Conservation (phyloP, 306 rosid species). For the Fagus crenata region DNA sequence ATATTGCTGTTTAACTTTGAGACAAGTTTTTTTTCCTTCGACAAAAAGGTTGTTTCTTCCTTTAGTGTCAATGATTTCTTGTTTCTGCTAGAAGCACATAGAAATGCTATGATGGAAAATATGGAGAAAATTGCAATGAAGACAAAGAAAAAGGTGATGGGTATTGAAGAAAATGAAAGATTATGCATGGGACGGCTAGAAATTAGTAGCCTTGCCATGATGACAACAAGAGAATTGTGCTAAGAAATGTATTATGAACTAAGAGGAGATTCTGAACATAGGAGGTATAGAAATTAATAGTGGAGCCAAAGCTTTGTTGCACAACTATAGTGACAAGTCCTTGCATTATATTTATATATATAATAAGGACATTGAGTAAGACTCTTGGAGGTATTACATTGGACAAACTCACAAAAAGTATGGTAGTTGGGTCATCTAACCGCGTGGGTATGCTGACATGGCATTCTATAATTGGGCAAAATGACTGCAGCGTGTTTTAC, state of each 20-base stretch:
- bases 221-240: not conserved
- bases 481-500: not conserved
- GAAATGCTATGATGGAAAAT: conserved; percentile 31
- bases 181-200: conserved; percentile 9
- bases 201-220: conserved; percentile 42
- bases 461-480: not conserved
- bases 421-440: not conserved
- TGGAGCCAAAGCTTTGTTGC: conserved; percentile 10
- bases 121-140: conserved; percentile 17
- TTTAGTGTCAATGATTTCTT: conserved; percentile 30
- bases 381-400: too few relatives aligned
- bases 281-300: not conserved
- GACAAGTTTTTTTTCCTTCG: conserved; percentile 29
- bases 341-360: not conserved
- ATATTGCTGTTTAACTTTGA: conserved; percentile 42
- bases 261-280: not conserved
- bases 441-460: not conserved
- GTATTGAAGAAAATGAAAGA: conserved; percentile 24
- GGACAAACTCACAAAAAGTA: not conserved
- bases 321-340: not conserved
- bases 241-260: not conserved
- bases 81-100: conserved; percentile 39
- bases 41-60: not conserved
- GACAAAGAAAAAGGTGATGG: conserved; percentile 24
- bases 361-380: too few relatives aligned